Evolutionary conservation across 2,329 filamentous ascomycete genomes (phyloP), one percentile per base, ranked within the genome.

Genomic region (Fusarium veterinarium): DNA sequence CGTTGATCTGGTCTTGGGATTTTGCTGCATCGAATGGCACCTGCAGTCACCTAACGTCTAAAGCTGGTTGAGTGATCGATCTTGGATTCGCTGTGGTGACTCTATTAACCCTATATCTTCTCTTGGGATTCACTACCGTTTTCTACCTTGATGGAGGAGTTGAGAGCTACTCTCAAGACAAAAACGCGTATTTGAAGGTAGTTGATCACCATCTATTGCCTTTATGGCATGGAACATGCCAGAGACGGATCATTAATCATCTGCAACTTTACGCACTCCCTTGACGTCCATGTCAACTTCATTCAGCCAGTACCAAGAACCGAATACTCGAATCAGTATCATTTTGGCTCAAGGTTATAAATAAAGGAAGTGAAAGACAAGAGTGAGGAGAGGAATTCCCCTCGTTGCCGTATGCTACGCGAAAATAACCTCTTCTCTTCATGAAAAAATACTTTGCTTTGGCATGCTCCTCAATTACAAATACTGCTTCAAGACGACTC

Each of bases 331-430:
- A 31, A 6, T 13, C 10, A 17, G 5, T n/a, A n/a, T 13, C 5
- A 31, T 12, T 12, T 17, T 25, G 23, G 23, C 23, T 25, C 23
- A 25, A 4, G 23, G 23, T 25, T 25, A 25, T 25, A 25, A 25
- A 25, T 25, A 25, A 25, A 25, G 23, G 23, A 25, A 25, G 23
- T 25, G 23, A 25, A 25, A 23, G 16, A 35, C 8, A 51, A 23
- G 17, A 6, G 8, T 19, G 11, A 20, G 10, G 4, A 28, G n/a
- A 3, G 2, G 5, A 12, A 17, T 28, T 17, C 6, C 5, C 3
- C 10, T 9, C 1, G 19, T 12, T 16, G 3, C 13, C 1, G 5
- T 12, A 38, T 17, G 5, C 23, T 38, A 16, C 2, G 10, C 1
- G 11, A 12, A 28, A 38, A 37, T 4, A 28, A 17, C 9, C 1